phyloP scores from a whole-genome alignment of 2,329 filamentous ascomycete species.

The Colletotrichum sp. region DNA sequence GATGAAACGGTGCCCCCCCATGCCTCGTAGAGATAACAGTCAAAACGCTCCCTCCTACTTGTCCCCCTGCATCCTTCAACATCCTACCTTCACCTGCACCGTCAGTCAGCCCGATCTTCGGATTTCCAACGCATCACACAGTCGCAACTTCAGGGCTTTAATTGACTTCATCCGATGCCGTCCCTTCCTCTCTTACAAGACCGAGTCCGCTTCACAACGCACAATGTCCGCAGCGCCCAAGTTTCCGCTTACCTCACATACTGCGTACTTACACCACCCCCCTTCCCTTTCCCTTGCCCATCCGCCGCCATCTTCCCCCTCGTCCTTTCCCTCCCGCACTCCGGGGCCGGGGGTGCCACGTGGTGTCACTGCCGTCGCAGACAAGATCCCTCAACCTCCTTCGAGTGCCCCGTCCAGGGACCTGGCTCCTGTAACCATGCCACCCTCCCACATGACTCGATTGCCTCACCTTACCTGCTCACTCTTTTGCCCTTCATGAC shows the following conservation, averaged over 20 bases:
- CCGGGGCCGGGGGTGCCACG: slow-evolving; percentile 1
- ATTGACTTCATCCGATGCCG: background rate
- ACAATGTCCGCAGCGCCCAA: background rate
- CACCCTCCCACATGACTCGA: background rate
- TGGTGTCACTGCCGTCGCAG: background rate
- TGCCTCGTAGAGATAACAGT: background rate
- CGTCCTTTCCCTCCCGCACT: background rate
- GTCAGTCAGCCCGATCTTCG: background rate
- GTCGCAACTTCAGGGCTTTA: background rate
- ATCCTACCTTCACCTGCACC: background rate
- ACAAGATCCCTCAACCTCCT: background rate
- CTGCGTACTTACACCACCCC: background rate
- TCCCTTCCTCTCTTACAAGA: background rate
- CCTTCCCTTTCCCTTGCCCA: background rate
- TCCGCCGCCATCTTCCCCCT: background rate
- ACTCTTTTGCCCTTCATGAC: background rate
- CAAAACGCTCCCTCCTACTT: background rate
- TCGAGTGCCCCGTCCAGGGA: background rate
- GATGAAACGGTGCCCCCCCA: background rate
- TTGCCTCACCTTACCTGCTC: background rate
- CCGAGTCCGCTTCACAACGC: background rate
- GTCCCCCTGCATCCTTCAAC: background rate
- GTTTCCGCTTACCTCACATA: background rate
- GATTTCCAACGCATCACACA: background rate
- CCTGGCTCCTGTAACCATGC: background rate